These are phyloP conservation scores for Circinella umbellata DNA, from an alignment of 371 early-diverging fungal genomes.

Conservation along the genomic window DNA sequence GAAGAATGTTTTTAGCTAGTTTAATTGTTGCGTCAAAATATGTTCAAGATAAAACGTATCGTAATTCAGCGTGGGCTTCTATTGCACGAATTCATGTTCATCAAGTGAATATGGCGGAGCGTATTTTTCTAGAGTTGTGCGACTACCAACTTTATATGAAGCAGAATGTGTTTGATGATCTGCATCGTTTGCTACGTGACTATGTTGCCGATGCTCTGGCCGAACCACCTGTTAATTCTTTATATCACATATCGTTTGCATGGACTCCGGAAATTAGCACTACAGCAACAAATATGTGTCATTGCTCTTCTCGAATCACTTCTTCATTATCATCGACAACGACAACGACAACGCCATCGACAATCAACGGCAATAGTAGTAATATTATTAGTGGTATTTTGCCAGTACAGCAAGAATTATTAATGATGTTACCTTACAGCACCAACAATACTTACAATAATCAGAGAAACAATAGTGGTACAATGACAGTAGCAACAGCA, in stretches of 20 bases:
- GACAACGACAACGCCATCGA: too few relatives aligned
- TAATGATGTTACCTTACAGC: neutral
- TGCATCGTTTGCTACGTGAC: slow-evolving; percentile 42
- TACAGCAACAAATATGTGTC: neutral
- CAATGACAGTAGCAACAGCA: neutral
- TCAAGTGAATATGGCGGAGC: slow-evolving; percentile 80
- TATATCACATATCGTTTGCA: slow-evolving; percentile 17
- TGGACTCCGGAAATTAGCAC: neutral
- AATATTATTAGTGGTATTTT: neutral
- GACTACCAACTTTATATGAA: slow-evolving; percentile 76
- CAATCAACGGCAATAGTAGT: too few relatives aligned
- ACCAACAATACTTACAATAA: neutral
- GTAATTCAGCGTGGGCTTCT: slow-evolving; percentile 83
- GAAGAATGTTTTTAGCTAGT: slow-evolving; percentile 82
- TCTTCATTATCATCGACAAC: too few relatives aligned
- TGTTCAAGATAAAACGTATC: slow-evolving; percentile 78
- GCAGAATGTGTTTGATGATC: slow-evolving; percentile 55
- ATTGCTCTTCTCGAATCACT: neutral
- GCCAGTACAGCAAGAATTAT: neutral
- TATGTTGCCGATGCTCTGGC: slow-evolving; percentile 32
- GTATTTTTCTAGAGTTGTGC: slow-evolving; percentile 69
- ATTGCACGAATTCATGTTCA: slow-evolving; percentile 74
- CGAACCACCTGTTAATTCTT: slow-evolving; percentile 11
- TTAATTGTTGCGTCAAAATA: slow-evolving; percentile 81
- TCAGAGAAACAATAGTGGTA: neutral